These are phyloP conservation scores for Podaxis sp. DNA, from an alignment of 768 basidiomycete species.

Conservation along the genomic window DNA sequence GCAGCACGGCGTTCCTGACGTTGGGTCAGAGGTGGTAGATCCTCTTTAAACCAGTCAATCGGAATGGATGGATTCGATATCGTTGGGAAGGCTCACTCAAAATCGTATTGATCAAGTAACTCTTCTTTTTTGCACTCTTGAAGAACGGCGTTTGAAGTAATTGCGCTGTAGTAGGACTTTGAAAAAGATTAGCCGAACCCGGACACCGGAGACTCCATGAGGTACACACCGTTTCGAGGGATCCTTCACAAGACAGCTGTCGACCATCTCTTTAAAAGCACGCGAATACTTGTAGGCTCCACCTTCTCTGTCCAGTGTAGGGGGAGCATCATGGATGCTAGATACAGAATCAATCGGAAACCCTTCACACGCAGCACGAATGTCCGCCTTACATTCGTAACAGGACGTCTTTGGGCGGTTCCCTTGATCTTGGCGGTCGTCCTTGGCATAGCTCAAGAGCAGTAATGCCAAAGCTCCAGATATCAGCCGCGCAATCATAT, in stretches of 20 bases:
- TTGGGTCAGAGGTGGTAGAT: constrained; percentile 68
- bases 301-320: constrained; percentile 71
- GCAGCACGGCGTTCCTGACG: constrained; percentile 68
- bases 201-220: neutral
- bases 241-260: constrained; percentile 82
- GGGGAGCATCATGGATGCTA: constrained; percentile 77
- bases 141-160: constrained; percentile 82
- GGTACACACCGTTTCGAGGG: constrained; percentile 65
- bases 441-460: constrained; percentile 88
- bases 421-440: constrained; percentile 79
- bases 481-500: constrained; percentile 88
- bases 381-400: constrained; percentile 56
- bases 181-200: neutral
- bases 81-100: constrained; percentile 42
- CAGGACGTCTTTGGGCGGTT: constrained; percentile 71
- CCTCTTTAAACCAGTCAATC: constrained; percentile 35
- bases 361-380: neutral
- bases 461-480: constrained; percentile 98
- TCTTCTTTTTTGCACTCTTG: constrained; percentile 73
- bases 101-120: constrained; percentile 75
- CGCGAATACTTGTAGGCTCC: constrained; percentile 77
- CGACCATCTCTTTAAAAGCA: constrained; percentile 80
- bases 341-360: constrained; percentile 8
- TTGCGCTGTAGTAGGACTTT: constrained; percentile 73
- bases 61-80: neutral